Evolutionary conservation across 352 stramenopile species (phyloP).

Genomic region (Phytophthora cryptogea): DNA sequence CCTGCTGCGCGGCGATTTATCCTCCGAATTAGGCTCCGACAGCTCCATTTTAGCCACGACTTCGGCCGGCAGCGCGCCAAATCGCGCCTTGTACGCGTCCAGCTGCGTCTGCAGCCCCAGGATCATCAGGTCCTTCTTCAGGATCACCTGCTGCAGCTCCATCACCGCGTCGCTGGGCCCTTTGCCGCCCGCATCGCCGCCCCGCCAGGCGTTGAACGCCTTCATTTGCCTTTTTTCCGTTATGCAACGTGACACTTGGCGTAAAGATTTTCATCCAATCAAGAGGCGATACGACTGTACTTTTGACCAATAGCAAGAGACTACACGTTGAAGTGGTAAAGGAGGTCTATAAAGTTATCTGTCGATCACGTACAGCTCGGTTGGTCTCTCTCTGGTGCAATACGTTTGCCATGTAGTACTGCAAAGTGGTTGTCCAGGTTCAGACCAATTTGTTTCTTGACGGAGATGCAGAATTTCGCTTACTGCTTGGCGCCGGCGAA

Average conservation of each 20-base stretch:
- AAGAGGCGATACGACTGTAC: neutral
- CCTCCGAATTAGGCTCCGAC: conserved; percentile 14
- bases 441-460: conserved; percentile 7
- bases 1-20: conserved; percentile 5
- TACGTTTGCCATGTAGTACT: neutral
- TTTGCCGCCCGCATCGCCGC: conserved; percentile 24
- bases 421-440: neutral
- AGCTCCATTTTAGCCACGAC: conserved; percentile 36
- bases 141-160: conserved; percentile 81
- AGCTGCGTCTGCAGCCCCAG: conserved; percentile 74
- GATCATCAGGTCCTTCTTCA: conserved; percentile 88
- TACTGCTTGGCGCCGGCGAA: conserved; percentile 67
- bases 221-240: conserved; percentile 31
- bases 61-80: conserved; percentile 48
- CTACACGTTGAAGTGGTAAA: conserved; percentile 10
- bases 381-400: neutral
- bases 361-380: neutral
- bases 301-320: conserved; percentile 15
- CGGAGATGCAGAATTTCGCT: neutral
- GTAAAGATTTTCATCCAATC: conserved; percentile 9
- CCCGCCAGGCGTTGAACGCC: conserved; percentile 38
- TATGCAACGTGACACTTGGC: conserved; percentile 15
- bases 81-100: conserved; percentile 58
- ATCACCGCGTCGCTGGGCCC: conserved; percentile 36
- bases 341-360: conserved; percentile 28